Evolutionary conservation across 2,329 filamentous ascomycete species (phyloP).

Genomic region (Penicillium sp.): DNA sequence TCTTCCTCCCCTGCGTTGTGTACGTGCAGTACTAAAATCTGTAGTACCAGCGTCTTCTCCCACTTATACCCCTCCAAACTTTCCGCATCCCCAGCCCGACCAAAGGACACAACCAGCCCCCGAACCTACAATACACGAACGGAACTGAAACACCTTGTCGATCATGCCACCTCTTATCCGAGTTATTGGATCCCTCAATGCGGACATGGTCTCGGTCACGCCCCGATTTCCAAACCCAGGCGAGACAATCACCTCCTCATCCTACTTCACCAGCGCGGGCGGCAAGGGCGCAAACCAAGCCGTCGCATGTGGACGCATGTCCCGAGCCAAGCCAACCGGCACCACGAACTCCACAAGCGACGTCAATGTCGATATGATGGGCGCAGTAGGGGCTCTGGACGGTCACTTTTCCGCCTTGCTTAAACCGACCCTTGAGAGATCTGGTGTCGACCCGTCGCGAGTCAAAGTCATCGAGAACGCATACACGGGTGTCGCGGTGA

Average conservation of each 20-base stretch:
- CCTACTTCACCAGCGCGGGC: slow-evolving; percentile 71
- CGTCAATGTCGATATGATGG: slow-evolving; percentile 59
- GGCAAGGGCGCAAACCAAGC: slow-evolving; percentile 96
- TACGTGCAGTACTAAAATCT: too few relatives aligned
- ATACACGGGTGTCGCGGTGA: slow-evolving; percentile 63
- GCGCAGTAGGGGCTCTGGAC: slow-evolving; percentile 54
- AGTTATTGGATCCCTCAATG: slow-evolving; percentile 86
- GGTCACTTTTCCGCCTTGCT: slow-evolving; percentile 58
- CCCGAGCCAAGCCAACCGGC: slow-evolving; percentile 44
- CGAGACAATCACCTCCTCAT: slow-evolving; percentile 73
- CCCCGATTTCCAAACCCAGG: slow-evolving; percentile 72
- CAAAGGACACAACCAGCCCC: not conserved
- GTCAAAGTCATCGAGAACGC: slow-evolving; percentile 42
- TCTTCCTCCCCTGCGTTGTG: not conserved
- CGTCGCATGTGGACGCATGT: slow-evolving; percentile 75
- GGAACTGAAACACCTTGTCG: not conserved
- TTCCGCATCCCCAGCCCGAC: not conserved
- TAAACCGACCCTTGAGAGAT: slow-evolving; percentile 48
- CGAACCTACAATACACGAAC: not conserved
- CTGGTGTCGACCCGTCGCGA: slow-evolving; percentile 54
- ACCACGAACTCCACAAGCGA: slow-evolving; percentile 17
- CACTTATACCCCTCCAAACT: not conserved
- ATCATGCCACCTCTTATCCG: slow-evolving; percentile 53
- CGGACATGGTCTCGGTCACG: slow-evolving; percentile 83
- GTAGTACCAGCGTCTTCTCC: not conserved